phyloP scores from a whole-genome alignment of 306 rosid genomes.

The Coriaria nepalensis region DNA sequence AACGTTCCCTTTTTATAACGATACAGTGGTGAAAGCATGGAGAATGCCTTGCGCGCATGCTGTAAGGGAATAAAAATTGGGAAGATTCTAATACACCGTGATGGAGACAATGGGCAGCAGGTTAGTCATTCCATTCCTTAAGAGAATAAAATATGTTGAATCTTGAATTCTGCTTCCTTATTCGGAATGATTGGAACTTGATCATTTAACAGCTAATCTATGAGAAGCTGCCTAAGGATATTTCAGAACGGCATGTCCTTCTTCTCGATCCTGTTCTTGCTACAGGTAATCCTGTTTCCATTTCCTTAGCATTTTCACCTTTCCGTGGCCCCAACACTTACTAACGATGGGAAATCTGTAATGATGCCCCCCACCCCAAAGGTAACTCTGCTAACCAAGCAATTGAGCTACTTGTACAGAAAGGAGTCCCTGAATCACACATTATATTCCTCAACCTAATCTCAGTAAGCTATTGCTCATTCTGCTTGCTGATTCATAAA shows the following conservation, averaged over 20 bases:
- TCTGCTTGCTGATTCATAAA: slow-evolving; percentile 3
- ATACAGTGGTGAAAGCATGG: slow-evolving; percentile 96
- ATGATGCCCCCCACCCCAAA: no score
- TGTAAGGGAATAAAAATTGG: slow-evolving; percentile 99
- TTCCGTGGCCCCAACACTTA: no score
- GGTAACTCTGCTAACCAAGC: slow-evolving; percentile 98
- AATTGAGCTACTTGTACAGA: slow-evolving; percentile 75
- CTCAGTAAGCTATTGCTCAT: slow-evolving; percentile 52
- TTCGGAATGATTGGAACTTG: slow-evolving; percentile 9
- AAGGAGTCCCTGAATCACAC: slow-evolving; percentile 92
- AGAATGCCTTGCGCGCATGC: slow-evolving; percentile 92
- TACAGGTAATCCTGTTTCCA: slow-evolving; percentile 40
- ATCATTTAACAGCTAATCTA: slow-evolving; percentile 67
- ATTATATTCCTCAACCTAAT: slow-evolving; percentile 85
- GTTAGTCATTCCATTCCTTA: slow-evolving; percentile 16
- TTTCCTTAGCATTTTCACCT: slow-evolving; percentile 6
- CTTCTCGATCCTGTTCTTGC: slow-evolving; percentile 98
- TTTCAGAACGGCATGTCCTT: slow-evolving; percentile 94
- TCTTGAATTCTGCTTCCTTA: background rate
- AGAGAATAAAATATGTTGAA: background rate
- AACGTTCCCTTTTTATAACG: slow-evolving; percentile 15
- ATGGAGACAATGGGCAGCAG: slow-evolving; percentile 93
- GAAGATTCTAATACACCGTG: slow-evolving; percentile 93
- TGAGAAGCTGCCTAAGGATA: slow-evolving; percentile 91
- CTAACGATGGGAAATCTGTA: no score